Base-by-base conservation (phyloP, 305 asterid genomes). In the Vinca major region DNA sequence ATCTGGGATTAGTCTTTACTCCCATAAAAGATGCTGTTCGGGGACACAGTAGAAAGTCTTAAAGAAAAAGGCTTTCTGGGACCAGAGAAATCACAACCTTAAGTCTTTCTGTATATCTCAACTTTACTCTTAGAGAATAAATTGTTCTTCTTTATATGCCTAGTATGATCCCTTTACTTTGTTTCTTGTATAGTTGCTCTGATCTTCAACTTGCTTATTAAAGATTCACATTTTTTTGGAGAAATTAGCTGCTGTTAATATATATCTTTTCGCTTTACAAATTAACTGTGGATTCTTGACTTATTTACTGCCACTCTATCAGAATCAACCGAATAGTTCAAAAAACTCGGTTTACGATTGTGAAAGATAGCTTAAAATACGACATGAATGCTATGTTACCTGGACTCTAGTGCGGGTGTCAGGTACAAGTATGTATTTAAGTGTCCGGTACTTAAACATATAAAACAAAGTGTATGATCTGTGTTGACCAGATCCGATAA, bases 11-110 rank as follows among this genome's bases (percentile, higher is more conserved):
- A 73, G 72, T 65, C 17, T 89, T 91, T 71, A 91, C 83, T 44
- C 88, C 95, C 17, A 71, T 91, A 65, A 95, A 88, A 82, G 95
- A 83, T 79, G 92, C 94, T 73, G 77, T 91, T 36, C 71, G 78
- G 51, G 51, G 98, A 89, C 67, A 84, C 98, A 10, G 90, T 92
- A 53, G 71, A 57, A 43, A 87, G 94, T 67, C 74, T 68, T 67
- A 77, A 77, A 72, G 74, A 70, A 36, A 77, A 68, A 68, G 90
- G 88, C 72, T 81, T 80, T 49, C 69, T 83, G 76, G 84, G 72
- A 58, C 81, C 74, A 71, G 68, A 77, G 66, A 69, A 72, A 70
- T 62, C 74, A 70, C 75, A 72, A 73, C 81, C 77, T 66, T 72
- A 67, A 71, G 61, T 65, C 43, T 19, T 7, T 19, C 10, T 52